These are phyloP conservation scores for Saturnispora silvae DNA, from an alignment of 805 yeast species.

Conservation along the genomic window DNA sequence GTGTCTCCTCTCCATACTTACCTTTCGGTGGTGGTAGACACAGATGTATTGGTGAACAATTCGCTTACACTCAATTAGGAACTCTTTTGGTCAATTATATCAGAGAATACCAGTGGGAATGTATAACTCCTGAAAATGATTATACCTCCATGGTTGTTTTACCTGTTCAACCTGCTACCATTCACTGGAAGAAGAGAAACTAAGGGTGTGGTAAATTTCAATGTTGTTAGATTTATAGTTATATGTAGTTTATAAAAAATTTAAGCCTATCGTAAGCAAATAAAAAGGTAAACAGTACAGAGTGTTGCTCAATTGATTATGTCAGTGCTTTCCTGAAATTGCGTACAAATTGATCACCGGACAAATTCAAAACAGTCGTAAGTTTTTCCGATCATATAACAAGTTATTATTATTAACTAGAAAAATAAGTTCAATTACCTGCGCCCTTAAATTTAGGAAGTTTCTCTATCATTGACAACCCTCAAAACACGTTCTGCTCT, in stretches of 20 bases:
- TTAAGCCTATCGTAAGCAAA: too few relatives aligned
- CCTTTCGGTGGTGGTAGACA: conserved; percentile 99
- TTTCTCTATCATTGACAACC: conserved; percentile 25
- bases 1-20: conserved; percentile 89
- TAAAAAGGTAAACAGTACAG: too few relatives aligned
- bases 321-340: too few relatives aligned
- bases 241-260: too few relatives aligned
- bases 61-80: conserved; percentile 90
- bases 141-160: conserved; percentile 88
- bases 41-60: conserved; percentile 98
- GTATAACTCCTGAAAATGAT: conserved; percentile 59
- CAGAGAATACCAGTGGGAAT: conserved; percentile 69
- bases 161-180: conserved; percentile 68
- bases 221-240: background rate
- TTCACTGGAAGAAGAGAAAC: conserved; percentile 62
- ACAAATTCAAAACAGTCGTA: too few relatives aligned
- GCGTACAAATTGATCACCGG: too few relatives aligned
- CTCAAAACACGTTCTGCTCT: conserved; percentile 20
- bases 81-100: conserved; percentile 67
- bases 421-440: too few relatives aligned
- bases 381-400: too few relatives aligned
- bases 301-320: too few relatives aligned
- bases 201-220: background rate
- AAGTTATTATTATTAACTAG: too few relatives aligned
- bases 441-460: too few relatives aligned